Base-by-base conservation (phyloP, 2,329 filamentous ascomycete genomes). In the Beauveria asiatica region DNA sequence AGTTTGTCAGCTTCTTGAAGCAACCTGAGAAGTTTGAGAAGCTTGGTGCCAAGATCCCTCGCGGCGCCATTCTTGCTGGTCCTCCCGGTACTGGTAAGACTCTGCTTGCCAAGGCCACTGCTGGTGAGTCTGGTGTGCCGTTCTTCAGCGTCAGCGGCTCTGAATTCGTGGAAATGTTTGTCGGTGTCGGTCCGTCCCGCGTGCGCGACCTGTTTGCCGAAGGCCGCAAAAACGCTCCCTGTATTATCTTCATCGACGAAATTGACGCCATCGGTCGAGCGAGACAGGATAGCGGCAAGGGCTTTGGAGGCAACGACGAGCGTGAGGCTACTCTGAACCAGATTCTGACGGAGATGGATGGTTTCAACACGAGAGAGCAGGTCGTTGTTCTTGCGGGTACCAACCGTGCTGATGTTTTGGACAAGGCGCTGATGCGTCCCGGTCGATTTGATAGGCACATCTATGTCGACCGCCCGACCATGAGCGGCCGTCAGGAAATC, bases 141-240 rank as follows among this genome's bases (percentile, higher is more conserved):
- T 99, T 99, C 82, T 99, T 92, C 82, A 96, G 90, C 69, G 94
- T 99, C 68, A 97, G 92, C 73, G 94, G 94, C 71, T 99, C 94
- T 53, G 94, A 99, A 73, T 99, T 99, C 71, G 93, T 99, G 37
- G 94, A 99, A 77, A 99, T 99, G 93, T 99, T 99, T 72, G 94
- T 99, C 56, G 94, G 94, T 84, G 94, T 99, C 62, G 94, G 94
- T 74, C 90, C 94, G 21, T 97, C 93, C 33, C 85, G 94, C 75
- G 94, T 99, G 55, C 86, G 94, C 68, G 94, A 99, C 74, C 78
- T 99, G 57, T 99, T 99, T 70, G 87, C 91, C 61, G 96, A 90
- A 67, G 94, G 94, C 19, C 86, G 94, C 61, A 97, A 97, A 80
- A 96, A 90, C 75, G 90, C 94, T 0, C 94, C 94, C 3, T 99